Base-by-base conservation (phyloP, 106 monocot species). In the Agapanthus africanus region DNA sequence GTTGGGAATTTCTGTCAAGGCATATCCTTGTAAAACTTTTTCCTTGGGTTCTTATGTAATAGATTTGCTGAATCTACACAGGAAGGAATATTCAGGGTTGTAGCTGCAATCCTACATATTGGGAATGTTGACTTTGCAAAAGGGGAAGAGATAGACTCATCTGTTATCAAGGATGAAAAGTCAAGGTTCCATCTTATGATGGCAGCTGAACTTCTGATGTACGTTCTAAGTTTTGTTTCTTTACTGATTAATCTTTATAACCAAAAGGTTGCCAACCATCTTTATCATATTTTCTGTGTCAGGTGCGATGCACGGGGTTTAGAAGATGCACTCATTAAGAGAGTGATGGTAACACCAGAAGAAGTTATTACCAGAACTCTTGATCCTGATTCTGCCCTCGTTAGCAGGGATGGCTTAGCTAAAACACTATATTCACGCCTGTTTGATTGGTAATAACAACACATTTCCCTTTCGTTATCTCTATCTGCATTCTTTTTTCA, bases 391-490 rank as follows among this genome's bases (percentile, higher is more conserved):
- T 79, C 90, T 67, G 94, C 94, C 28, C 37, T 79, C 70, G 78
- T 84, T 52, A 90, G 90, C 72, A 87, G 94, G 68, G 94, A 94
- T 87, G 94, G 78, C 47, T 75, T 94, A 39, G 87, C 94, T 34
- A 94, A 90, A 80, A 90, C 80, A 30, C 18, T 94, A 65, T 94
- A 94, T 75, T 90, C 87, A 57, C 90, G 94, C 57, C 74, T 94
- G 7, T 94, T 94, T 79, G 94, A 94, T 70, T 94, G 94, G 94
- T 94, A 84, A 79, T 23, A n/a, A n/a, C n/a, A n/a, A n/a, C n/a
- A n/a, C n/a, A n/a, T n/a, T n/a, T n/a, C 36, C 61, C 61, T 61
- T 61, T 4, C 9, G 25, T n/a, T 52, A 36, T 35, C 0, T 36
- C 35, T 36, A n/a, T 19, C 36, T 61, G 56, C 4, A 31, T 61